These are phyloP conservation scores for Mycena rosella DNA, from an alignment of 768 basidiomycete species.

Conservation along the genomic window DNA sequence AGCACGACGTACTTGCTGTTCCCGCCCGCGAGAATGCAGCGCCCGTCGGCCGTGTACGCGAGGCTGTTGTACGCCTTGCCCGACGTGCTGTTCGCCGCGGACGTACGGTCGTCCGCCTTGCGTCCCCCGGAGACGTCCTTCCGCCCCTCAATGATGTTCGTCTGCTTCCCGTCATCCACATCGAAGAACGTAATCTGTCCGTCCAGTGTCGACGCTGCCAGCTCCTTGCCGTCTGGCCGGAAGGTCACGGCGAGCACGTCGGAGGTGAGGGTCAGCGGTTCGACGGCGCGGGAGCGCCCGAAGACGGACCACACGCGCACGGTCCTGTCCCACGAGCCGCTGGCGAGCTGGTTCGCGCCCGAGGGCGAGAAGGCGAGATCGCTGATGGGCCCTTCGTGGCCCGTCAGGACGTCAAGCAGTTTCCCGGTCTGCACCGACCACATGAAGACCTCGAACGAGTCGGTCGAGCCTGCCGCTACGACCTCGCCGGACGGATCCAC, in stretches of 20 bases:
- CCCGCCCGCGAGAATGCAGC: slow-evolving; percentile 92
- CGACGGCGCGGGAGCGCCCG: slow-evolving; percentile 86
- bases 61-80: slow-evolving; percentile 94
- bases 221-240: slow-evolving; percentile 95
- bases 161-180: slow-evolving; percentile 85
- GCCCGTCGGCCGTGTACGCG: slow-evolving; percentile 94
- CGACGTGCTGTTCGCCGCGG: slow-evolving; percentile 90
- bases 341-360: slow-evolving; percentile 89
- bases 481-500: slow-evolving; percentile 98
- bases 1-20: slow-evolving; percentile 97
- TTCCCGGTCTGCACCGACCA: slow-evolving; percentile 99
- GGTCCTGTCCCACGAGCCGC: slow-evolving; percentile 95
- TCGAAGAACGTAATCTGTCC: slow-evolving; percentile 96
- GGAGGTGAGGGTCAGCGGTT: slow-evolving; percentile 84
- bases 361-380: slow-evolving; percentile 91
- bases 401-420: slow-evolving; percentile 91
- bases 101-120: slow-evolving; percentile 88
- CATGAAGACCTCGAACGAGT: slow-evolving; percentile 96
- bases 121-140: slow-evolving; percentile 96
- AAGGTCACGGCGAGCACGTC: slow-evolving; percentile 92
- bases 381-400: slow-evolving; percentile 93
- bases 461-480: slow-evolving; percentile 95
- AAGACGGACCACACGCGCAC: slow-evolving; percentile 94
- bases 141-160: slow-evolving; percentile 90
- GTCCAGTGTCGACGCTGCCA: slow-evolving; percentile 91